phyloP scores from a whole-genome alignment of 495 filamentous ascomycete species.

The Gamarada debralockiae region DNA sequence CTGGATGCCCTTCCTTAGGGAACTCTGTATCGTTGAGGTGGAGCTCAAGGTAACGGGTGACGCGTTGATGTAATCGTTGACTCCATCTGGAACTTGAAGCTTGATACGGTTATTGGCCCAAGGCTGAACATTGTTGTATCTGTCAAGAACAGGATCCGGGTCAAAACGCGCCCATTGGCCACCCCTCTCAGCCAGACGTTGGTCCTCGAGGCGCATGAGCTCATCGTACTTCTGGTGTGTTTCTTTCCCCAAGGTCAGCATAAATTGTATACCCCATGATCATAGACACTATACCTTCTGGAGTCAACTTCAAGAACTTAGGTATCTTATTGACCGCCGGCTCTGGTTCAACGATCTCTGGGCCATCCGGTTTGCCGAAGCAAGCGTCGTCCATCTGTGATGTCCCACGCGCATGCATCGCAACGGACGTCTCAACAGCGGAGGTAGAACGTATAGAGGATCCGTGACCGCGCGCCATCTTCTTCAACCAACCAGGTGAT shows the following conservation, averaged over 20 bases:
- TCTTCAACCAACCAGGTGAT: constrained; percentile 23
- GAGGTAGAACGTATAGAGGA: constrained; percentile 18
- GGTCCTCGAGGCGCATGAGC: constrained; percentile 21
- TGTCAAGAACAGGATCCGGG: constrained; percentile 52
- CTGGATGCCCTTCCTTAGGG: constrained; percentile 57
- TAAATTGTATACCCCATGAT: not conserved
- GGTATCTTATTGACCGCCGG: constrained; percentile 27
- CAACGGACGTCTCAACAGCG: not conserved
- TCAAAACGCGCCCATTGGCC: constrained; percentile 33
- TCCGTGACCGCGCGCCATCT: constrained; percentile 17
- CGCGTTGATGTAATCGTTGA: constrained; percentile 94
- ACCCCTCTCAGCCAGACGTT: constrained; percentile 15
- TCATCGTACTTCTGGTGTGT: constrained; percentile 21
- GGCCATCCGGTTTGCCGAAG: constrained; percentile 20
- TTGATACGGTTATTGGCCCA: constrained; percentile 83
- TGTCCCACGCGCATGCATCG: not conserved
- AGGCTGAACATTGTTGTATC: constrained; percentile 82
- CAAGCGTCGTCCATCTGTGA: constrained; percentile 19
- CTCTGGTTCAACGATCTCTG: not conserved
- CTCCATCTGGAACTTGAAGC: constrained; percentile 73
- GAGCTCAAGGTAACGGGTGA: constrained; percentile 68
- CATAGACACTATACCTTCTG: constrained; percentile 25
- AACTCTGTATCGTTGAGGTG: constrained; percentile 28
- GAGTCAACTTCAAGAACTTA: constrained; percentile 36
- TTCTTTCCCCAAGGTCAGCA: constrained; percentile 13